Evolutionary conservation across 352 stramenopile genomes (phyloP).

Genomic region (Aphanomyces euteiches): DNA sequence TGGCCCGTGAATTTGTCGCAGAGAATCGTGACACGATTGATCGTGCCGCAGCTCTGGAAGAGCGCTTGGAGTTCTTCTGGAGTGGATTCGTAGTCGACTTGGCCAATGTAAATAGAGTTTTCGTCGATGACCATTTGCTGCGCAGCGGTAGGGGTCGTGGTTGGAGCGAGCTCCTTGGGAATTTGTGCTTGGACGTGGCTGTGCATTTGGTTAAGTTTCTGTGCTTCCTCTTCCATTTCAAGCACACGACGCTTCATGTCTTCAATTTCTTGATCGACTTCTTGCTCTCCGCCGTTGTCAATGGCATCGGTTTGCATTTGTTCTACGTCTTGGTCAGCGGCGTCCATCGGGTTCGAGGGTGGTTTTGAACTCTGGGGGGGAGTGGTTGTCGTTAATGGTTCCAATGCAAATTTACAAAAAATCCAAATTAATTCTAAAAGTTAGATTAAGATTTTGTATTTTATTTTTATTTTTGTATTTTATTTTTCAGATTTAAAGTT

Average conservation of each 20-base stretch:
- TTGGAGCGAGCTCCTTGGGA: constrained; percentile 48
- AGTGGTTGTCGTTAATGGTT: neutral
- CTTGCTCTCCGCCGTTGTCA: constrained; percentile 23
- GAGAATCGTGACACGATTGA: constrained; percentile 97
- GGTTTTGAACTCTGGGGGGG: neutral
- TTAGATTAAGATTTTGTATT: too few relatives aligned
- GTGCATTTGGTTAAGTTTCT: constrained; percentile 80
- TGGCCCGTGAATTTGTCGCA: constrained; percentile 97
- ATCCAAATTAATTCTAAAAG: too few relatives aligned
- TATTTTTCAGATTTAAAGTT: too few relatives aligned
- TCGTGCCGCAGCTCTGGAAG: constrained; percentile 95
- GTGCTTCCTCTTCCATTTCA: constrained; percentile 81
- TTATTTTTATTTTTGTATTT: too few relatives aligned
- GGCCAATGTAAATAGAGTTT: constrained; percentile 92
- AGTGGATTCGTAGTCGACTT: constrained; percentile 96
- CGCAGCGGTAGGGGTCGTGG: constrained; percentile 31
- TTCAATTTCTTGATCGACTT: constrained; percentile 67
- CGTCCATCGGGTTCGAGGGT: constrained; percentile 28
- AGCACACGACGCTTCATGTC: constrained; percentile 80
- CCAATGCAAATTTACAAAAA: too few relatives aligned
- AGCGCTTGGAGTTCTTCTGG: constrained; percentile 94
- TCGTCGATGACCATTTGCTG: constrained; percentile 51
- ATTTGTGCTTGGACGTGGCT: constrained; percentile 77
- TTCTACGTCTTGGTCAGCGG: constrained; percentile 50
- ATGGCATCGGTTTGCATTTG: constrained; percentile 42